phyloP scores from a whole-genome alignment of 2,329 filamentous ascomycete species.

The Fusarium brachygibbosum region DNA sequence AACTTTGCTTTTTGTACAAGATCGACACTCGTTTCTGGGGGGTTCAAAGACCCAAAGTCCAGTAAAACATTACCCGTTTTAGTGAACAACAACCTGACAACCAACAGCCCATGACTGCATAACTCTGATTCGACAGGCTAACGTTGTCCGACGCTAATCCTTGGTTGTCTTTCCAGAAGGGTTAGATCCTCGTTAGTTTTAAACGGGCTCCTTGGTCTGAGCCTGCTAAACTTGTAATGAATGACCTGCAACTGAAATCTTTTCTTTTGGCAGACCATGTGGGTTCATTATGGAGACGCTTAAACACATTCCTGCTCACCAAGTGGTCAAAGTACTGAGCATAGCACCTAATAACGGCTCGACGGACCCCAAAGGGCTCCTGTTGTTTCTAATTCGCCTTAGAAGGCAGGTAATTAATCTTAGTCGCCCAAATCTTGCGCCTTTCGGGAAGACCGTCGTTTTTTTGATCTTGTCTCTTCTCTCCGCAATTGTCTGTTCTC shows the following conservation, averaged over 20 bases:
- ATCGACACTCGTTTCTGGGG: background rate
- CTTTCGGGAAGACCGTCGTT: constrained; percentile 3
- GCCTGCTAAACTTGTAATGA: background rate
- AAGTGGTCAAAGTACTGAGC: constrained; percentile 9
- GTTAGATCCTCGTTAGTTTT: background rate
- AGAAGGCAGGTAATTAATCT: constrained; percentile 11
- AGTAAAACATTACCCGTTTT: constrained; percentile 16
- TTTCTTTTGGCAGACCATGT: background rate
- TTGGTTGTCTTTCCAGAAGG: constrained; percentile 4
- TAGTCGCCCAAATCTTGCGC: constrained; percentile 3
- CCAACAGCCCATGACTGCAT: background rate
- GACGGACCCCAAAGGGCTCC: background rate
- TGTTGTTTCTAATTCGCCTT: constrained; percentile 5
- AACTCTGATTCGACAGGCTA: background rate
- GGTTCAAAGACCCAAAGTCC: background rate
- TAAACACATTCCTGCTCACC: background rate
- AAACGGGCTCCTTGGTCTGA: background rate
- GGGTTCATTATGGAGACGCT: constrained; percentile 11
- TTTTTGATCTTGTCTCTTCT: background rate
- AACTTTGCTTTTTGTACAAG: background rate
- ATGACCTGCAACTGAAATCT: constrained; percentile 2
- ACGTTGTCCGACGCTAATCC: constrained; percentile 8
- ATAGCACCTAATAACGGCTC: background rate
- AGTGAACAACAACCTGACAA: background rate
- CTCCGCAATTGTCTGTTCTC: constrained; percentile 34